Evolutionary conservation across 768 basidiomycete genomes (phyloP), one percentile per base, ranked within the genome.

Genomic region (Sarcodon aspratus): DNA sequence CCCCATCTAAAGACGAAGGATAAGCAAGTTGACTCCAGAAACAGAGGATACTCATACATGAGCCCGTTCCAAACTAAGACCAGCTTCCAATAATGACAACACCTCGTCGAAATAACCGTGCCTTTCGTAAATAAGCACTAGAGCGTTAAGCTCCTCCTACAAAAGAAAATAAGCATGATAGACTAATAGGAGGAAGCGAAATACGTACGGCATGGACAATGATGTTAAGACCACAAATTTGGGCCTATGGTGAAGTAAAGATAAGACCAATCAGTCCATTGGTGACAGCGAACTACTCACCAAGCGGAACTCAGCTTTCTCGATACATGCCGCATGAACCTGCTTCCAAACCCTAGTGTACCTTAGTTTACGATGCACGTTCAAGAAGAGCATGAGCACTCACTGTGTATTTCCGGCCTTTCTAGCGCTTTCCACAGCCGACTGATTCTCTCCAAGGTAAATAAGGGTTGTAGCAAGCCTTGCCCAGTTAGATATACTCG

Each of bases 341-440:
- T 98, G 96, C 67, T 97, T 98, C 96, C 96, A 99, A n/a, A 98
- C 96, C 69, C 88, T 91, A 48, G 0, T 27, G 27, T 21, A 42
- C 47, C 21, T 38, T 52, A 59, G 42, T 60, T 47, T 33, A 52
- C 45, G 27, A 43, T 36, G 32, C 38, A 21, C 12, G 37, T 6
- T 46, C 35, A 10, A 3, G 44, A 11, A 31, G 15, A 40, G 36
- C 18, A 7, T 37, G 45, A 31, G 21, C 50, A 71, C 84, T 58
- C 55, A 91, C 90, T 98, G 95, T 6, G 96, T 99, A 61, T 98
- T 98, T 9, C 96, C 96, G 11, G 96, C 96, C 64, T 99, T 99
- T 48, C 96, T 76, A n/a, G 96, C 96, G 55, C 95, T 96, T 67
- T 99, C 96, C 9, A 99, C 96, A 17, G 96, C 96, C 45, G 91